Base-by-base conservation (phyloP, 805 yeast species). In the Yamadazyma phyllophila region DNA sequence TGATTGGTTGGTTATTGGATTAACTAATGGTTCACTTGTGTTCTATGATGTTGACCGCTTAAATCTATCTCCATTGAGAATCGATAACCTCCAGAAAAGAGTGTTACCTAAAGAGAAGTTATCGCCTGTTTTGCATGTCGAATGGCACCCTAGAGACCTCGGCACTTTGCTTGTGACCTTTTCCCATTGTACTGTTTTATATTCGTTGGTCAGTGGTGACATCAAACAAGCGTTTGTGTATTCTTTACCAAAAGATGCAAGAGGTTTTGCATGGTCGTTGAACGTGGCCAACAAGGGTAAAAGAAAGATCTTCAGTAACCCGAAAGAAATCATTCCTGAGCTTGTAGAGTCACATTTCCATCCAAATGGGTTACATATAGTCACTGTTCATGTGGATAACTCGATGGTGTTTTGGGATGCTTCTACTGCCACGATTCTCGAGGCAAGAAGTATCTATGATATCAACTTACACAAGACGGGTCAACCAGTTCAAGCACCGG, bases 371-470 rank as follows among this genome's bases (percentile, higher is more conserved):
- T 75, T 90, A 37, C 96, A 91, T 59, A 67, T 88, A 2, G 75
- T 87, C 15, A 83, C 96, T 0, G 76, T 81, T 2, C 95, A 92
- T 62, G 82, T 71, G 16, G 96, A 91, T 58, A 92, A 92, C 44
- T 78, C 95, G 0, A 57, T 94, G 31, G 96, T 81, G 1, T 94
- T 94, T 59, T 94, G 98, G 97, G 99, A 94, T 63, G 85, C 88
- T 1, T 75, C 81, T 27, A 82, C 82, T 31, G 97, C 95, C 0
- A 78, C 80, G 12, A 65, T 81, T 36, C 69, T 94, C 11, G 82
- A 82, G 44, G 94, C 97, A 1, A 76, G 97, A 53, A 77, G 87
- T 1, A 49, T 85, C 4, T 76, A 77, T 49, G 95, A 87, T 41
- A 71, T 81, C 2, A 77, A 80, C 44, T 78, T 89, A 7, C 83